Evolutionary conservation across 2,329 filamentous ascomycete genomes (phyloP).

Genomic region (Alternaria conjuncta): DNA sequence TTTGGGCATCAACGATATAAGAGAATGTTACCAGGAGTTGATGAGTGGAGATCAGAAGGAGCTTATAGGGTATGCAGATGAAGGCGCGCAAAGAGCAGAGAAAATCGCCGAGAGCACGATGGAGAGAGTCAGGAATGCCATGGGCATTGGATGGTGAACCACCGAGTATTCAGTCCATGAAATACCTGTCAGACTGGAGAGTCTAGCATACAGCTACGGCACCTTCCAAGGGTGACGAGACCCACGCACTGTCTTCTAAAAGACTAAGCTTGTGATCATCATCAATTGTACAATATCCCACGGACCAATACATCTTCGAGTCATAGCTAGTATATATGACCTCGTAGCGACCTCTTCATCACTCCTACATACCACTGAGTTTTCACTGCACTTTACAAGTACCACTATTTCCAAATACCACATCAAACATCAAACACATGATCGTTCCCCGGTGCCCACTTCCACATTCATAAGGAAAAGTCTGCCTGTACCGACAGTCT

Average conservation of each 20-base stretch:
- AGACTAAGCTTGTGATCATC: fast-evolving
- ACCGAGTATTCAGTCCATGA: neutral
- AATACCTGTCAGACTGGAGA: neutral
- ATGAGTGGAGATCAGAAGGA: slow-evolving; percentile 59
- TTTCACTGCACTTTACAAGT: neutral
- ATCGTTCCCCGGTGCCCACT: too few relatives aligned
- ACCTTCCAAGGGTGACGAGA: neutral
- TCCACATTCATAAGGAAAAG: too few relatives aligned
- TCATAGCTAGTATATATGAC: neutral
- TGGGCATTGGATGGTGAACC: slow-evolving; percentile 22
- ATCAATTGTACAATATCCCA: neutral
- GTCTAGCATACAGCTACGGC: too few relatives aligned
- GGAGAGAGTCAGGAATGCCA: slow-evolving; percentile 30
- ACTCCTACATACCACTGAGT: too few relatives aligned
- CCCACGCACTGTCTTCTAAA: neutral
- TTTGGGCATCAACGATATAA: slow-evolving; percentile 60
- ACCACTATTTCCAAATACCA: too few relatives aligned
- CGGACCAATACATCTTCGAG: neutral
- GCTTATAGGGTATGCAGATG: slow-evolving; percentile 63
- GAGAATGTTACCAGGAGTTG: slow-evolving; percentile 63
- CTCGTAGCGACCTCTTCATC: neutral
- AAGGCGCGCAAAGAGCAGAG: slow-evolving; percentile 68
- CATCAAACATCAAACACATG: too few relatives aligned
- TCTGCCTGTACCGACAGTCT: too few relatives aligned
- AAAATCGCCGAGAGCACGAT: slow-evolving; percentile 64